phyloP scores from a whole-genome alignment of 176 grass and related monocot genomes.

The Aegilops umbellulata region DNA sequence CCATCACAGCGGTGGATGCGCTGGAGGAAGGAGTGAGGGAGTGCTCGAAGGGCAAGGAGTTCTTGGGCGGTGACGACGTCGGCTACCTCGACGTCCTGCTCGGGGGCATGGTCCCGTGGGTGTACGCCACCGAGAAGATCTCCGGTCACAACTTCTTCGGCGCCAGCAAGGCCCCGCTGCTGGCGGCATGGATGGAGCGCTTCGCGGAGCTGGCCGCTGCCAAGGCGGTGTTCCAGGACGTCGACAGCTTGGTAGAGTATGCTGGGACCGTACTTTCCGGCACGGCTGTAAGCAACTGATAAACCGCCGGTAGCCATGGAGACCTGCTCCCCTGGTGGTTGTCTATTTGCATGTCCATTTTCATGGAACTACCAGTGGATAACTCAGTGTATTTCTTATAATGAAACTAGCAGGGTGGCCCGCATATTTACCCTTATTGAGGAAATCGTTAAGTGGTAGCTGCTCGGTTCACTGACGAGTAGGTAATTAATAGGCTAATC shows the following conservation, averaged over 20 bases:
- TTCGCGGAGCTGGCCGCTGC: slow-evolving; percentile 25
- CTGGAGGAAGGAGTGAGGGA: slow-evolving; percentile 35
- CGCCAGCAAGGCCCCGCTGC: slow-evolving; percentile 20
- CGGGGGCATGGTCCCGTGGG: not conserved
- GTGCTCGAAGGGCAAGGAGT: slow-evolving; percentile 16
- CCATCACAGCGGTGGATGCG: not conserved
- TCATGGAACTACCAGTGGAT: no score
- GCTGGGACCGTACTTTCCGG: not conserved
- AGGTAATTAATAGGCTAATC: no score
- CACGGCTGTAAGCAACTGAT: not conserved
- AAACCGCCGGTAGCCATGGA: no score
- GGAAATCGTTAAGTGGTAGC: no score
- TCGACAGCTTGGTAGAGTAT: not conserved
- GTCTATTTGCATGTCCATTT: no score
- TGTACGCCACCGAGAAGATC: not conserved
- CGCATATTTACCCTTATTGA: no score
- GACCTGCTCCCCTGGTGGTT: no score
- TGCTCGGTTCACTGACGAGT: no score
- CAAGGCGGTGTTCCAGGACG: slow-evolving; percentile 32
- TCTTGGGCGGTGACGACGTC: not conserved
- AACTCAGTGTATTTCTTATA: no score
- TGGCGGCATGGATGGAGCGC: slow-evolving; percentile 34
- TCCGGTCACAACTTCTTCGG: slow-evolving; percentile 1
- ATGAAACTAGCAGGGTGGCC: no score
- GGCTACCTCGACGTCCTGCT: slow-evolving; percentile 49